A percentile compares a stretch with the other conserved stretches of the same genome.
These are phyloP conservation scores for Sordaria brevicollis DNA, from an alignment of 495 filamentous ascomycete genomes.

Conservation along the genomic window DNA sequence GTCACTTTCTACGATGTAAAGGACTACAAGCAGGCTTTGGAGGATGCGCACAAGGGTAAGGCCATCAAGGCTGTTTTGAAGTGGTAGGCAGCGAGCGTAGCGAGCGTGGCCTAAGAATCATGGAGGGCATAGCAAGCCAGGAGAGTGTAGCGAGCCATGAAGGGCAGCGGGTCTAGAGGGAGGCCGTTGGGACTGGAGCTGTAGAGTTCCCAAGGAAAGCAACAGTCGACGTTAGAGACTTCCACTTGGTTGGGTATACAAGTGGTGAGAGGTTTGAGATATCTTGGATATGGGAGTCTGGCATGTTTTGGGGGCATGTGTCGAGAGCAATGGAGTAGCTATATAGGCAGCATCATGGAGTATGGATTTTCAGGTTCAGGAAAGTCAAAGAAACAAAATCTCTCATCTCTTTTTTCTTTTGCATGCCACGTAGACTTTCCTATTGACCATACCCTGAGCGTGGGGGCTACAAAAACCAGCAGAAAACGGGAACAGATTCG, in stretches of 20 bases:
- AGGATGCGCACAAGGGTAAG: slow-evolving; percentile 14
- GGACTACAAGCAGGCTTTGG: slow-evolving; percentile 16
- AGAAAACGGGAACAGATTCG: too few species aligned
- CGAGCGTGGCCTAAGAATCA: too few species aligned
- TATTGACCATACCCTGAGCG: too few species aligned
- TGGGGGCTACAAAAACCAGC: too few species aligned
- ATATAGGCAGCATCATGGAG: neutral
- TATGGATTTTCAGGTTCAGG: neutral
- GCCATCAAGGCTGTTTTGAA: slow-evolving; percentile 20
- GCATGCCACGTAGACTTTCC: too few species aligned
- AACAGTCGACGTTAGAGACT: neutral
- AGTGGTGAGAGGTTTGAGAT: too few species aligned
- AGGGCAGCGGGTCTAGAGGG: too few species aligned
- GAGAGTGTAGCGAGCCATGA: too few species aligned
- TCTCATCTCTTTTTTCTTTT: too few species aligned
- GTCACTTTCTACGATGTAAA: slow-evolving; percentile 17
- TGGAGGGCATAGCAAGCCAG: too few species aligned
- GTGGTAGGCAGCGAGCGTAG: slow-evolving; percentile 6
- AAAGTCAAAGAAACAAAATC: neutral
- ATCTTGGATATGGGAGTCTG: neutral
- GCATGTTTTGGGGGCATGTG: neutral
- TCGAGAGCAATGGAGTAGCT: too few species aligned
- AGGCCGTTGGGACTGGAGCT: too few species aligned
- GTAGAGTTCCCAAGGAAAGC: neutral
- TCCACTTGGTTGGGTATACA: neutral